Evolutionary conservation across 2,329 filamentous ascomycete species (phyloP), one percentile per base, ranked within the genome.

Genomic region (Apiospora arundinis): DNA sequence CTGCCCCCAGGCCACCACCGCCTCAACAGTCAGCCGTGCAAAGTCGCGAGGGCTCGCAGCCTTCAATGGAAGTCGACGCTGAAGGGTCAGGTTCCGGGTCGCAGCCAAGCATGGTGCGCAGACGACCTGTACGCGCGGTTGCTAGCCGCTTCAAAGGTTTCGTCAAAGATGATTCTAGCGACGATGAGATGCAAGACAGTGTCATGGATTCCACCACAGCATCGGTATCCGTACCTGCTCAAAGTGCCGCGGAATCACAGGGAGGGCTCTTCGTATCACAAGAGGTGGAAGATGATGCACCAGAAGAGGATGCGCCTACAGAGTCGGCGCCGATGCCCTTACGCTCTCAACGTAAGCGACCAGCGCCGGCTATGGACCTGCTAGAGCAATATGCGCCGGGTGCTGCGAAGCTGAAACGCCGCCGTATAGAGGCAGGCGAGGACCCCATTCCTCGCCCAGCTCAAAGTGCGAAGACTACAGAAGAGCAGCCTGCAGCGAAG

Each of bases 361-460:
- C 78, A 2, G 83, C 84, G 4, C 0, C 80, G 79, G 0, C 80
- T 68, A 82, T 89, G 70, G 88, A 92, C 63, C 81, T 92, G 11
- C 89, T 95, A 80, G 91, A 94, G 18, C 86, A 88, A 28, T 88
- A 97, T 70, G 90, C 95, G 1, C 93, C 95, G 0, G 93, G 92
- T 0, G 91, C 93, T 4, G 90, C 92, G 40, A 91, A 91, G 6
- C 89, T 95, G 78, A 98, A 97, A 80, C 90, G 91, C n/a, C 91
- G 92, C 28, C 91, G 92, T 37, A 85, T 93, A 25, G 91, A 89
- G 73, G 86, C 87, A 68, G 87, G 88, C 63, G 82, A 87, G 74
- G 83, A 87, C 44, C 84, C 86, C 2, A 75, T 83, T 9, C 78
- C 82, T 42, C 77, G 80, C 66, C 77, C 48, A 74, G 79, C 3